A percentile compares a stretch with the other conserved stretches of the same genome.
These are phyloP conservation scores for Nicotiana rustica DNA, from an alignment of 305 asterid genomes.

Conservation along the genomic window DNA sequence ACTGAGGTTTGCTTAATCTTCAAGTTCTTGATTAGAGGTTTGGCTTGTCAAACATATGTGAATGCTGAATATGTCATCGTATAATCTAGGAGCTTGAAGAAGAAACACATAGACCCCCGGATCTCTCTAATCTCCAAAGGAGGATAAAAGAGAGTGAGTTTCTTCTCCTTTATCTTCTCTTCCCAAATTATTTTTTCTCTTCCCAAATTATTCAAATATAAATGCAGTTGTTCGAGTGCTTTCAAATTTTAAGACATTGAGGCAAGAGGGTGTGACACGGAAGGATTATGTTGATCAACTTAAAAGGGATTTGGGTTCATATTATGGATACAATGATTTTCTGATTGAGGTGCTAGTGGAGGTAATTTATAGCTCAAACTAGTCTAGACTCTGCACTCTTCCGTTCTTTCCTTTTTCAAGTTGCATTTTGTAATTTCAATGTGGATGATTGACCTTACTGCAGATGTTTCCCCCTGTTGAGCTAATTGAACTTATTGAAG, in stretches of 20 bases:
- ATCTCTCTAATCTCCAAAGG: conserved; percentile 78
- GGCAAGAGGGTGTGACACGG: conserved; percentile 78
- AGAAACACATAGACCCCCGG: conserved; percentile 79
- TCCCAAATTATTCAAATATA: conserved; percentile 19
- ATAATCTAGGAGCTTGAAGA: conserved; percentile 82
- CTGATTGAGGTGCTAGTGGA: conserved; percentile 73
- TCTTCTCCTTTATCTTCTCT: conserved; percentile 24
- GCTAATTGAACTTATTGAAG: conserved; percentile 93
- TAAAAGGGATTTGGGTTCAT: conserved; percentile 68
- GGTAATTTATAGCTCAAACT: conserved; percentile 50
- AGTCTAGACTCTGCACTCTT: conserved; percentile 27
- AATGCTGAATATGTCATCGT: conserved; percentile 27
- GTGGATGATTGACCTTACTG: conserved; percentile 38
- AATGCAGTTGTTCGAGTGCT: conserved; percentile 86
- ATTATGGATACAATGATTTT: conserved; percentile 87
- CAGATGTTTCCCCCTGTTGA: conserved; percentile 90
- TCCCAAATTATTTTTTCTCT: neutral
- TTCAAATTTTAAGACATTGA: conserved; percentile 72
- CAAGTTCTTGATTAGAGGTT: conserved; percentile 16
- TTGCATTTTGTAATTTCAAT: conserved; percentile 33
- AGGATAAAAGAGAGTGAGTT: conserved; percentile 85
- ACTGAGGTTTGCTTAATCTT: conserved; percentile 56
- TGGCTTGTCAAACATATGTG: neutral
- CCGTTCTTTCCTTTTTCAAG: neutral
- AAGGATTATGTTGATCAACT: conserved; percentile 82